Evolutionary conservation across 805 yeast genomes (phyloP).

Genomic region (Ogataea neopini): DNA sequence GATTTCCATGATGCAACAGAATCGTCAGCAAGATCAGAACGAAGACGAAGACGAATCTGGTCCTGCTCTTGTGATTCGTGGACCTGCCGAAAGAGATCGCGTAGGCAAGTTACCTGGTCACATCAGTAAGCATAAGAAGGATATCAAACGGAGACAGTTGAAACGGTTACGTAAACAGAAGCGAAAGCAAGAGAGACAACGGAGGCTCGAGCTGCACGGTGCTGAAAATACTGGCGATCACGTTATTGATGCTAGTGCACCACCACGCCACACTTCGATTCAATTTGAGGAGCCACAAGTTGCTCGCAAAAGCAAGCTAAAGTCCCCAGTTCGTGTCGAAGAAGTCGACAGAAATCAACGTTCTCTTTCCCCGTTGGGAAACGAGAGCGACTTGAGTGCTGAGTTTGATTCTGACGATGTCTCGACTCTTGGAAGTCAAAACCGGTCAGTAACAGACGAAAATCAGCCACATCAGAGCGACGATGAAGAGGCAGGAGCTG

Average conservation of each 20-base stretch:
- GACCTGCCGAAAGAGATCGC: conserved; percentile 72
- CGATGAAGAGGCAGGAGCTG: conserved; percentile 12
- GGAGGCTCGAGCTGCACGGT: conserved; percentile 10
- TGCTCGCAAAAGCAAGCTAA: neutral
- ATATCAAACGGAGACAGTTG: conserved; percentile 24
- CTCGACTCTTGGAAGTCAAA: conserved; percentile 9
- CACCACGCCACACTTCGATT: conserved; percentile 18
- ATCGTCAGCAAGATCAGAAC: conserved; percentile 34
- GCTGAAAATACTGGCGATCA: neutral
- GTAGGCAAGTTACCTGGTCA: conserved; percentile 27
- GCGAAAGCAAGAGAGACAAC: conserved; percentile 9
- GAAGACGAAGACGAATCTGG: conserved; percentile 52
- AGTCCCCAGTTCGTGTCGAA: neutral
- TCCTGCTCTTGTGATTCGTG: conserved; percentile 72
- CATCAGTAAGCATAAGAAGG: conserved; percentile 17
- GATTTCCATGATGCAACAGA: conserved; percentile 72
- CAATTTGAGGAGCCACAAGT: conserved; percentile 24
- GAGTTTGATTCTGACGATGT: conserved; percentile 21
- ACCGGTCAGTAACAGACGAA: conserved; percentile 10
- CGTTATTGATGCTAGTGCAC: neutral
- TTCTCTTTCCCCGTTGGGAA: neutral
- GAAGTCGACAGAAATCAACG: neutral
- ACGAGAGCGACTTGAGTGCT: conserved; percentile 27
- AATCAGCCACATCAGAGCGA: conserved; percentile 8
- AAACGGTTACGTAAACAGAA: conserved; percentile 21